Evolutionary conservation across 495 filamentous ascomycete species (phyloP), one percentile per base, ranked within the genome.

Genomic region (Aspergillus ostianus): DNA sequence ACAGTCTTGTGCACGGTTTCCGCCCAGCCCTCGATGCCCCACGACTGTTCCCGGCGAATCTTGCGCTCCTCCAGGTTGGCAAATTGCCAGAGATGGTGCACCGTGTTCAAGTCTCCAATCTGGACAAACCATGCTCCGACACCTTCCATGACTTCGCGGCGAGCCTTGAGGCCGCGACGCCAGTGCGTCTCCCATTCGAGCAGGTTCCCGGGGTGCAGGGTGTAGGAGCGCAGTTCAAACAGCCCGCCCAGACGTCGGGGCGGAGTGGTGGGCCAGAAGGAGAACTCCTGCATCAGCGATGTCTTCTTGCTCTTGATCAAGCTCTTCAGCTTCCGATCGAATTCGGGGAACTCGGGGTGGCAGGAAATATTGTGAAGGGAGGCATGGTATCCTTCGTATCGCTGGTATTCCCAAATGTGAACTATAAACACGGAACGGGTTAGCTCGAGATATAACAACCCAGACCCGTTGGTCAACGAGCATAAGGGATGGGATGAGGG

Each of bases 371-470:
- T 84, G 78, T 97, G 85, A 23, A 97, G 80, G 15, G 94, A 97
- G 47, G 88, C 86, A 69, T 98, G 95, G 71, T 96, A 98, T 61
- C 94, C 94, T 60, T 92, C 86, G 74, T 97, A 98, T 65, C 92
- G 88, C 73, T 98, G 92, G 75, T 98, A 98, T 76, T 98, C 94
- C 94, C 94, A 98, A 72, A 98, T 98, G 74, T 98, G 94, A 29
- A 98, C 94, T 80, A 47, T 23, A 49, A 19, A 51, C 15, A 53
- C 15, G 21, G 5, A 47, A 17, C 7, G 36, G 10, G 21, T 65
- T 59, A 68, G 63, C 49, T 48, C 20, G 6, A 48, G 46, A 18
- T 5, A 21, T 18, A 51, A 27, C 49, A 27, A 29, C 32, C 10
- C 29, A 44, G 15, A 9, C 19, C 23, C 26, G 32, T 27, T 13